phyloP scores from a whole-genome alignment of 768 basidiomycete species.

The Boletus rubropictus region DNA sequence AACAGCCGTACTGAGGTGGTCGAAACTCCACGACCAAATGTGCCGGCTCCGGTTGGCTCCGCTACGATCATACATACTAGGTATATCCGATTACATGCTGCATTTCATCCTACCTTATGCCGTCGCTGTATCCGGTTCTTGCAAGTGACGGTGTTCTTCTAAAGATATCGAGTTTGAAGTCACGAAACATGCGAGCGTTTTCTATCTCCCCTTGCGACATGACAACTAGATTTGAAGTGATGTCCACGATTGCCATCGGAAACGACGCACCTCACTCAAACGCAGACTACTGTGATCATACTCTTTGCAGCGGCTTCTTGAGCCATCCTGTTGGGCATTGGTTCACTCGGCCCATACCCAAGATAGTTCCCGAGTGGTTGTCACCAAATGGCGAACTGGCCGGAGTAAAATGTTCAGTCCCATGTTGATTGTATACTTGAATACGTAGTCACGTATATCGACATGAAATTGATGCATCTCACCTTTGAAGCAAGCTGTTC shows the following conservation, averaged over 20 bases:
- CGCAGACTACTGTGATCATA: conserved; percentile 18
- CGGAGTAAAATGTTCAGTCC: not conserved
- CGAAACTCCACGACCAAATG: not conserved
- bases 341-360: conserved; percentile 30
- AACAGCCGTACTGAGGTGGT: not conserved
- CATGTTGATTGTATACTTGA: not conserved
- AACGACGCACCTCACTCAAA: no score
- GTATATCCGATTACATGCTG: not conserved
- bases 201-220: no score
- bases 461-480: not conserved
- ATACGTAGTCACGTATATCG: not conserved
- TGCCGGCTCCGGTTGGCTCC: not conserved
- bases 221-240: no score
- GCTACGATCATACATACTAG: not conserved
- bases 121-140: not conserved
- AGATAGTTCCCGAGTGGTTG: conserved; percentile 6
- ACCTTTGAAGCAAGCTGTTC: not conserved
- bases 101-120: not conserved
- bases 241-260: not conserved
- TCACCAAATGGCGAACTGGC: not conserved
- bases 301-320: conserved; percentile 31
- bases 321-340: conserved; percentile 6
- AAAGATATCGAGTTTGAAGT: not conserved
- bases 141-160: not conserved
- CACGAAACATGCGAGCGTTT: no score